Conservation (phyloP, 208 protist genomes). For the Kentomonas sorsogonicus region DNA sequence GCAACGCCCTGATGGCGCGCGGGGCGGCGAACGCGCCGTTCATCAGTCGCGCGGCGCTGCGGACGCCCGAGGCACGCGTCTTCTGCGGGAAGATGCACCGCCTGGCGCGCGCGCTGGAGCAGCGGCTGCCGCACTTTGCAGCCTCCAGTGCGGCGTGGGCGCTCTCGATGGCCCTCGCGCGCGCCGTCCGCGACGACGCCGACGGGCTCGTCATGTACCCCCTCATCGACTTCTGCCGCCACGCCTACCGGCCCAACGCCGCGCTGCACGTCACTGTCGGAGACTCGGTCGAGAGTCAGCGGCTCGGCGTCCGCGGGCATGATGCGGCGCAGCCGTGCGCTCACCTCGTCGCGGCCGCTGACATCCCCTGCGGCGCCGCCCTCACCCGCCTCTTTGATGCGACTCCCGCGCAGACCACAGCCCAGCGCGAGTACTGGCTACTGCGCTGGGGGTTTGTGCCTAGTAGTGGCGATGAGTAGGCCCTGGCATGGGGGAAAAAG, state of each 20-base stretch:
- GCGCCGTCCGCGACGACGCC: slow-evolving; percentile 40
- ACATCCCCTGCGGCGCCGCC: slow-evolving; percentile 35
- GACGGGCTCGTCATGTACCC: slow-evolving; percentile 60
- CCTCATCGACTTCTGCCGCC: slow-evolving; percentile 78
- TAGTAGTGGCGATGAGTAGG: neutral
- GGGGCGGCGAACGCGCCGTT: slow-evolving; percentile 76
- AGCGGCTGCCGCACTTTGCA: slow-evolving; percentile 78
- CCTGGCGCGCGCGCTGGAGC: slow-evolving; percentile 61
- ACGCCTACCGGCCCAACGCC: slow-evolving; percentile 61
- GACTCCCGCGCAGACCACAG: slow-evolving; percentile 27
- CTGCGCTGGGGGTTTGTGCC: slow-evolving; percentile 78
- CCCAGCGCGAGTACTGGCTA: slow-evolving; percentile 75
- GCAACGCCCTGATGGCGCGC: slow-evolving; percentile 54
- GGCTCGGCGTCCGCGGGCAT: slow-evolving; percentile 26
- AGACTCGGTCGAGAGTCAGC: slow-evolving; percentile 3
- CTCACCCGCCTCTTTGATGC: slow-evolving; percentile 58
- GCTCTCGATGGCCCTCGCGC: slow-evolving; percentile 72
- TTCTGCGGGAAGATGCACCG: slow-evolving; percentile 54
- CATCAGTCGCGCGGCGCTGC: slow-evolving; percentile 39
- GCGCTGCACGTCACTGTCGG: neutral
- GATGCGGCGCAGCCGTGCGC: slow-evolving; percentile 30
- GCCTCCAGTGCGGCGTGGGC: slow-evolving; percentile 70
- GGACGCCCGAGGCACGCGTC: slow-evolving; percentile 38
- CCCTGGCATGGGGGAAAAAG: too few relatives aligned
- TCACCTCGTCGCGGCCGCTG: slow-evolving; percentile 44